Evolutionary conservation across 2,329 filamentous ascomycete species (phyloP), one percentile per base, ranked within the genome.

Genomic region (Elsinoe ampelina): DNA sequence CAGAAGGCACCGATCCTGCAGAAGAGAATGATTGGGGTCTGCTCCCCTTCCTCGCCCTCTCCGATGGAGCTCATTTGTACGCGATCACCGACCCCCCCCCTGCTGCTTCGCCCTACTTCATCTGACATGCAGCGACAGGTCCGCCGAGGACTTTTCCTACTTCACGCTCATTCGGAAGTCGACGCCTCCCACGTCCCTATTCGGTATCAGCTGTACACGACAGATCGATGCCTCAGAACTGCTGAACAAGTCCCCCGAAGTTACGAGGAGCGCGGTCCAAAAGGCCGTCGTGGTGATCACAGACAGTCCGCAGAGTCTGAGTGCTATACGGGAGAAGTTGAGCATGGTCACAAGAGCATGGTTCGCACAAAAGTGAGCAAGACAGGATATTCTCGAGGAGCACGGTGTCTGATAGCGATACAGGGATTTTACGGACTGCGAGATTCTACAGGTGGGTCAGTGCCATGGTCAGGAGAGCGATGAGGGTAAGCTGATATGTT

Each of bases 221-320:
- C 93, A 97, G 73, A 80, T 98, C 66, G 88, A 95, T 67, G 81
- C 90, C 13, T 82, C 83, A 12, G 78, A 84, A 64, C 77, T 98
- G 61, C 80, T 89, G 62, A 83, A 88, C 67, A 82, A 89, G 26
- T 87, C 90, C 0, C 77, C 86, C 52, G 92, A 97, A 58, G 93
- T 98, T 54, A 98, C 93, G n/a, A 81, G 93, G 60, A 95, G 89
- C 59, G 96, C 93, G 1, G 93, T 98, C 41, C 93, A 98, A 70
- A 98, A 98, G 75, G 93, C 92, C 12, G 90, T 98, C 2, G 92
- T 98, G 45, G 90, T 95, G 57, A 89, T 98, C 63, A 90, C 89
- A 56, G 89, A 96, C 71, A 89, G 83, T 61, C 93, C 93, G 7
- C 87, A 93, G 67, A 84, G 84, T 66, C 95, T 98, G 71, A 91